Base-by-base conservation (phyloP, 495 filamentous ascomycete genomes). In the Amphirosellinia nigrospora region DNA sequence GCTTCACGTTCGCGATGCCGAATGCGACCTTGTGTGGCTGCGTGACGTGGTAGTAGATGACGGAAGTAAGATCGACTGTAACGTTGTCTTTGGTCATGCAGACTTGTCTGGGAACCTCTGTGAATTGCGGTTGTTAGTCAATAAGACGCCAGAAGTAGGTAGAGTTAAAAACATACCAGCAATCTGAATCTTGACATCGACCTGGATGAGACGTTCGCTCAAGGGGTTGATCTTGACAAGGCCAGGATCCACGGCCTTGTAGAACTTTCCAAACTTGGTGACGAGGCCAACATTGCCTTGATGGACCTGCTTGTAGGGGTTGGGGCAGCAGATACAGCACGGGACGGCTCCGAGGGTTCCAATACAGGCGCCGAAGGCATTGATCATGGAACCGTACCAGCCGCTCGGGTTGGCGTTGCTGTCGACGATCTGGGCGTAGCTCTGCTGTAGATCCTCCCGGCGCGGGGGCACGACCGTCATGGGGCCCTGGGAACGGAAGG, bases 11-110 rank as follows among this genome's bases (percentile, higher is more conserved):
- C 82, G 88, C 81, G 80, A 99, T 98, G 71, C 96, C 96, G 79
- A 99, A 99, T 46, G 96, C 96, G 68, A 94, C 92, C 84, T 96
- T 97, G 88, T 98, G 96, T 1, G 96, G 96, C 9, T 92, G 93
- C 64, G 88, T 90, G 77, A 99, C 93, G 86, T 97, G 93, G 85
- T 99, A 99, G 87, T 99, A 99, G 85, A 99, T 99, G 72, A 99
- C 96, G 34, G 92, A 95, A 41, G 94, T 98, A 68, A 99, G 87
- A 75, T 95, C 89, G 53, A 99, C 87, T 30, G 91, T 96, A 68
- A 98, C 96, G 74, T 98, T 98, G 84, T 99, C 96, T 82, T 97
- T 98, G 80, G 96, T 99, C 94, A 99, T 99, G 87, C 95, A 98
- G 74, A 94, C 88, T 82, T 99, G 96, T 79, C 93, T 88, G 8